These are phyloP conservation scores for Cystobasidium pallidum DNA, from an alignment of 1,284 basidiomycete species.

Conservation along the genomic window DNA sequence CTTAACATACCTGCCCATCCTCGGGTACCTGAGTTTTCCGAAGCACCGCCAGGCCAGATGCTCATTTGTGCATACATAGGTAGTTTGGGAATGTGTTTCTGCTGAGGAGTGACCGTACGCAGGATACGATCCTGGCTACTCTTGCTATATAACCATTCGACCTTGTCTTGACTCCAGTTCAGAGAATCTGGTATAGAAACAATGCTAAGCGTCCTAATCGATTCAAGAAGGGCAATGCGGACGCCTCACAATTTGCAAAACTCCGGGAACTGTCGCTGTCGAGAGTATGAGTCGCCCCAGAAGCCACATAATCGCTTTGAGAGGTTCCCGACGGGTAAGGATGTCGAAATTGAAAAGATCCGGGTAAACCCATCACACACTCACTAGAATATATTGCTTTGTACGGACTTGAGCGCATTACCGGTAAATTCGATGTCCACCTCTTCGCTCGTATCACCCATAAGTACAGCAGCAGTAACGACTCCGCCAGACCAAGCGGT, in stretches of 20 bases:
- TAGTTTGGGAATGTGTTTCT: constrained; percentile 28
- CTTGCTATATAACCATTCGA: constrained; percentile 20
- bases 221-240: background rate
- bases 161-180: constrained; percentile 19
- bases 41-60: constrained; percentile 40
- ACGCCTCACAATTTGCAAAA: constrained; percentile 32
- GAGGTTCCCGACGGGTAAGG: background rate
- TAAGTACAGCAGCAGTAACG: constrained; percentile 37
- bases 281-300: constrained; percentile 4
- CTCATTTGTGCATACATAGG: constrained; percentile 42
- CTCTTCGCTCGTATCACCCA: constrained; percentile 41
- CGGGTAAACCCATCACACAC: background rate
- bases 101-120: constrained; percentile 3
- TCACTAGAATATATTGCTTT: constrained; percentile 43
- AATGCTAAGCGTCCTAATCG: background rate
- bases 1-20: constrained; percentile 30
- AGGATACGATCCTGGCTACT: constrained; percentile 15
- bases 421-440: constrained; percentile 41
- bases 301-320: constrained; percentile 3
- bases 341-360: background rate
- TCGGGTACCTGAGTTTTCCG: constrained; percentile 9
- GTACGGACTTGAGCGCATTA: constrained; percentile 15
- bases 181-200: constrained; percentile 18
- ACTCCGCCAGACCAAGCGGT: constrained; percentile 41
- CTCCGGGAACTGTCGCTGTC: constrained; percentile 24